These are phyloP conservation scores for Polyporus tsugae DNA, from an alignment of 1,284 basidiomycete species.

Conservation along the genomic window DNA sequence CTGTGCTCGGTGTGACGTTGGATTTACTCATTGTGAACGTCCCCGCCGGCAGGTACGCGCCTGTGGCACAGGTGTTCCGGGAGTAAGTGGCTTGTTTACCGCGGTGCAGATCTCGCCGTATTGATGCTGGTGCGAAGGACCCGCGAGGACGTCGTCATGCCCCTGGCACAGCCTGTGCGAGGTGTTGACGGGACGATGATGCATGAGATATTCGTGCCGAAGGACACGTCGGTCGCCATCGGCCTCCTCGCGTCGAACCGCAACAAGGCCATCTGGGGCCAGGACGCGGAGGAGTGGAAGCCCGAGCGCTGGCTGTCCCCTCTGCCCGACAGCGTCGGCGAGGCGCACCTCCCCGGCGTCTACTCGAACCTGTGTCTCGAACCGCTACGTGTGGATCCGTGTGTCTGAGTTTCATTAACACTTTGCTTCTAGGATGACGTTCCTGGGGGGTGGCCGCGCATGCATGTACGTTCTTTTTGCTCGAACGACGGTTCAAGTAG, in stretches of 20 bases:
- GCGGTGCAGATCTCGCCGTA: background rate
- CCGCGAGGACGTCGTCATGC: slow-evolving; percentile 32
- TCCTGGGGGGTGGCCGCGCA: slow-evolving; percentile 35
- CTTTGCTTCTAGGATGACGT: slow-evolving; percentile 32
- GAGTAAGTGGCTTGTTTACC: background rate
- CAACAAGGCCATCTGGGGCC: slow-evolving; percentile 59
- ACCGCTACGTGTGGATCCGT: too few relatives aligned
- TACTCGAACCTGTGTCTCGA: slow-evolving; percentile 21
- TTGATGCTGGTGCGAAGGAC: slow-evolving; percentile 23
- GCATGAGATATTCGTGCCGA: slow-evolving; percentile 48
- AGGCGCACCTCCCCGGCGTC: slow-evolving; percentile 34
- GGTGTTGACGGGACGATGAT: slow-evolving; percentile 43
- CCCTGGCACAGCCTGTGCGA: slow-evolving; percentile 35
- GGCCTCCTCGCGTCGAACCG: slow-evolving; percentile 58
- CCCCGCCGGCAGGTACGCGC: slow-evolving; percentile 19
- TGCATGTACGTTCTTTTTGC: slow-evolving; percentile 32
- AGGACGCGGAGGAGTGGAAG: slow-evolving; percentile 61
- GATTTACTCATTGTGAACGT: slow-evolving; percentile 6
- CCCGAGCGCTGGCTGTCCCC: slow-evolving; percentile 42
- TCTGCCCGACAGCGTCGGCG: slow-evolving; percentile 28
- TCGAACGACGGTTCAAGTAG: background rate
- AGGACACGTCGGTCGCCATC: slow-evolving; percentile 56
- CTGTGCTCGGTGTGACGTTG: background rate
- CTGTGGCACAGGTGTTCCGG: slow-evolving; percentile 24
- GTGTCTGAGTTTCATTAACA: too few relatives aligned